Evolutionary conservation across 306 rosid species (phyloP).

Genomic region (Corylus avellana): DNA sequence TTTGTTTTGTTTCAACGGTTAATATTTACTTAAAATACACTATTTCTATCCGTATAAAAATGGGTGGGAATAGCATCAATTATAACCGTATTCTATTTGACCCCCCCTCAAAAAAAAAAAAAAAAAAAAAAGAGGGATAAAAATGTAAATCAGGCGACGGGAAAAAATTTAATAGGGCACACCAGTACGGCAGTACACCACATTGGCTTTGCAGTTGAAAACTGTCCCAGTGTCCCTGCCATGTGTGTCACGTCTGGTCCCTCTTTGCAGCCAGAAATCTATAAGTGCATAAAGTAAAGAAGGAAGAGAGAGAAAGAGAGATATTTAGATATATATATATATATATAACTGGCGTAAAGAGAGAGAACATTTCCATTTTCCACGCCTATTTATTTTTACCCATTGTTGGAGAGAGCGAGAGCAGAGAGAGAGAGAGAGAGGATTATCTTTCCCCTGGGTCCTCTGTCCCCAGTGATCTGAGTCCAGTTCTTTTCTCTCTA

Average conservation of each 20-base stretch:
- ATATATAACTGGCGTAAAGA: neutral
- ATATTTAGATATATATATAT: neutral
- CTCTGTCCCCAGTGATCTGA: constrained; percentile 18
- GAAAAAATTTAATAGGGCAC: neutral
- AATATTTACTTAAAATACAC: too few relatives aligned
- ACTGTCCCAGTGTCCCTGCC: too few relatives aligned
- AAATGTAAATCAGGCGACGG: neutral
- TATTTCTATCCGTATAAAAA: too few relatives aligned
- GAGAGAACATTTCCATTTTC: too few relatives aligned
- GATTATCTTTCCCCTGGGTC: constrained; percentile 17
- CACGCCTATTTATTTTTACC: too few relatives aligned
- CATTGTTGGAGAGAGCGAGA: neutral
- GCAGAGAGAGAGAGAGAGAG: neutral
- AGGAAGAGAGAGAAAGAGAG: neutral
- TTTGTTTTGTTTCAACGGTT: too few relatives aligned
- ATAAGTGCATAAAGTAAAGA: neutral
- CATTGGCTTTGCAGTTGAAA: constrained; percentile 18
- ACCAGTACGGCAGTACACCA: neutral
- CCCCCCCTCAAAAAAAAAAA: too few relatives aligned
- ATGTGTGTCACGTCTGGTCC: too few relatives aligned
- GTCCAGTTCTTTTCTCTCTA: constrained; percentile 7
- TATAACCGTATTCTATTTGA: too few relatives aligned
- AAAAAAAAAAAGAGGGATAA: neutral
- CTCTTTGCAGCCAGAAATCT: too few relatives aligned
- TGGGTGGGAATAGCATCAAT: too few relatives aligned